Percentiles rank a stretch among this genome's conserved stretches.
These are phyloP conservation scores for Phellopilus nigrolimitatus DNA, from an alignment of 1,284 basidiomycete species.

Conservation along the genomic window DNA sequence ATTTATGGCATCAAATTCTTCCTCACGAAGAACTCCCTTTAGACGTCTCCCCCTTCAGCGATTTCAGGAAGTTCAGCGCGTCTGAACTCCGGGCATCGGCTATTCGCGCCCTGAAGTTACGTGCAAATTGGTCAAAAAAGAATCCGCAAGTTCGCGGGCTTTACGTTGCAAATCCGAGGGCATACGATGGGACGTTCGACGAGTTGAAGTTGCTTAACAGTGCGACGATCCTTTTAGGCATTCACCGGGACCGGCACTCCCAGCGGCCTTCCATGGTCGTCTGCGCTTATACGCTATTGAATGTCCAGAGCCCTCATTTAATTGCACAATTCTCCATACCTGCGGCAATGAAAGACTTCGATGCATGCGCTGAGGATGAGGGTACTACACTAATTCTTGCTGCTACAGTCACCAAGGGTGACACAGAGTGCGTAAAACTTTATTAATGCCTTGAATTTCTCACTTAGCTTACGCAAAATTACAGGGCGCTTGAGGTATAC, in stretches of 20 bases:
- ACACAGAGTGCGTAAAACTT: constrained; percentile 10
- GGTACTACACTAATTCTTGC: constrained; percentile 14
- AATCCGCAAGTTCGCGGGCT: constrained; percentile 2
- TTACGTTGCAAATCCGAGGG: not conserved
- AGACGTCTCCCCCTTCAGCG: constrained; percentile 6
- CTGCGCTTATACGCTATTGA: constrained; percentile 7
- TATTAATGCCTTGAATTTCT: not conserved
- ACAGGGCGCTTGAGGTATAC: constrained; percentile 18
- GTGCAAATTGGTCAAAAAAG: constrained; percentile 15
- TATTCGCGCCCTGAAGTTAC: constrained; percentile 15
- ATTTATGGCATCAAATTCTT: constrained; percentile 20
- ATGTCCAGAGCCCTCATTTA: constrained; percentile 4
- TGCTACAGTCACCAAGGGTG: constrained; percentile 11
- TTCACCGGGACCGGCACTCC: constrained; percentile 16
- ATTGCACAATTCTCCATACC: constrained; percentile 9
- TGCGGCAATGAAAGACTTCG: constrained; percentile 16
- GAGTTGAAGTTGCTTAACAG: constrained; percentile 17
- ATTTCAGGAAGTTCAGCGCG: constrained; percentile 11
- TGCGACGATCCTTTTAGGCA: constrained; percentile 11
- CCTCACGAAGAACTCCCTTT: constrained; percentile 18
- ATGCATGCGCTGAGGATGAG: constrained; percentile 10
- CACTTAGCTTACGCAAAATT: not conserved
- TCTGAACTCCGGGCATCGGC: constrained; percentile 11
- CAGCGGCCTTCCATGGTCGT: constrained; percentile 13
- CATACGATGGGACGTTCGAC: constrained; percentile 11